Evolutionary conservation across 2,329 filamentous ascomycete genomes (phyloP).

Genomic region (Cordyceps javanica): DNA sequence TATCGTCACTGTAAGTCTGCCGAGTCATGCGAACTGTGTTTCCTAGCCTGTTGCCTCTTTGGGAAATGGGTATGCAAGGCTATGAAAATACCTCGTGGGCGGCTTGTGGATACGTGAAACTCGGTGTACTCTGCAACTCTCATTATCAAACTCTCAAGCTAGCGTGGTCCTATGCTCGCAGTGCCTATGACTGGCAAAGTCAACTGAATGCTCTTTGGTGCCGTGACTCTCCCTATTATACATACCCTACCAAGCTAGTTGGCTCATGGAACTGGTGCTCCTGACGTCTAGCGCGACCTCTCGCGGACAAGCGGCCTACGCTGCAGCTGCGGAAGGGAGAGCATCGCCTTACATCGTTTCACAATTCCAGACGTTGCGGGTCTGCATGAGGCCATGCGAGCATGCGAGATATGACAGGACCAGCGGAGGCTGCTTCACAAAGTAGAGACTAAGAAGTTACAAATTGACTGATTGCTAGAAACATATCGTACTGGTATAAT

Average conservation of each 20-base stretch:
- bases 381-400: neutral
- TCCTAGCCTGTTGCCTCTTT: neutral
- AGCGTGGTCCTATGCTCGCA: no score
- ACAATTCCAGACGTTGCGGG: neutral
- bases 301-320: neutral
- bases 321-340: neutral
- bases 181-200: no score
- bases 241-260: no score
- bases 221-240: no score
- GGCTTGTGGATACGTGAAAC: neutral
- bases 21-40: neutral
- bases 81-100: constrained; percentile 1
- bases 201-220: no score
- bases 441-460: neutral
- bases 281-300: no score
- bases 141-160: neutral
- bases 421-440: neutral
- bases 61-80: neutral
- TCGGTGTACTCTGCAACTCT: neutral
- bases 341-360: neutral
- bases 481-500: neutral
- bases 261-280: no score
- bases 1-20: neutral
- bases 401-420: neutral
- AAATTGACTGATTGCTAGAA: neutral